Percentiles rank a stretch among this genome's conserved stretches.
phyloP scores from a whole-genome alignment of 2,329 filamentous ascomycete genomes.

The Talaromyces sp. region DNA sequence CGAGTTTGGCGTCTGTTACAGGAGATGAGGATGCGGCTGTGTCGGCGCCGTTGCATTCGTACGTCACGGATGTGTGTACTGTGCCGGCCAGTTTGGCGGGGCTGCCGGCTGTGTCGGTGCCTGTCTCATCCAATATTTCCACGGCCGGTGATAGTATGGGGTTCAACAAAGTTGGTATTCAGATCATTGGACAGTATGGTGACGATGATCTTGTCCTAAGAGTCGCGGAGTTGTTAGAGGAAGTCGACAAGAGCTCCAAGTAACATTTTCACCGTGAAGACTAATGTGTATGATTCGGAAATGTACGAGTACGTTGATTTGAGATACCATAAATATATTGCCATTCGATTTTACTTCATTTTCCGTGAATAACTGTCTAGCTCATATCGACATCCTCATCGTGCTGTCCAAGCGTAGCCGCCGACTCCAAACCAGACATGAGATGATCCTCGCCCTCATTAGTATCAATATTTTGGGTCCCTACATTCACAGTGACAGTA shows the following conservation, averaged over 20 bases:
- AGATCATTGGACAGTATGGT: constrained; percentile 48
- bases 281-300: background rate
- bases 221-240: constrained; percentile 36
- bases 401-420: background rate
- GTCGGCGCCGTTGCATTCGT: constrained; percentile 62
- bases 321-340: constrained; percentile 9
- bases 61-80: constrained; percentile 93
- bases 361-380: background rate
- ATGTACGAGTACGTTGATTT: constrained; percentile 8
- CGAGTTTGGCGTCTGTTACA: constrained; percentile 57
- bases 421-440: background rate
- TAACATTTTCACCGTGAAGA: background rate
- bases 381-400: constrained; percentile 18
- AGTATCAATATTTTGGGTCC: background rate
- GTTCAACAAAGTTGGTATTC: constrained; percentile 38
- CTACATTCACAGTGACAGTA: constrained; percentile 7
- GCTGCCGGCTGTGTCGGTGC: constrained; percentile 81
- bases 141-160: background rate
- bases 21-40: constrained; percentile 16
- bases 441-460: background rate
- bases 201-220: constrained; percentile 43
- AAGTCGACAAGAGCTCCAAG: background rate
- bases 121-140: constrained; percentile 44
- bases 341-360: background rate
- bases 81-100: constrained; percentile 92